Conservation (phyloP, 768 basidiomycete genomes). For the Leccinum variicolor region DNA sequence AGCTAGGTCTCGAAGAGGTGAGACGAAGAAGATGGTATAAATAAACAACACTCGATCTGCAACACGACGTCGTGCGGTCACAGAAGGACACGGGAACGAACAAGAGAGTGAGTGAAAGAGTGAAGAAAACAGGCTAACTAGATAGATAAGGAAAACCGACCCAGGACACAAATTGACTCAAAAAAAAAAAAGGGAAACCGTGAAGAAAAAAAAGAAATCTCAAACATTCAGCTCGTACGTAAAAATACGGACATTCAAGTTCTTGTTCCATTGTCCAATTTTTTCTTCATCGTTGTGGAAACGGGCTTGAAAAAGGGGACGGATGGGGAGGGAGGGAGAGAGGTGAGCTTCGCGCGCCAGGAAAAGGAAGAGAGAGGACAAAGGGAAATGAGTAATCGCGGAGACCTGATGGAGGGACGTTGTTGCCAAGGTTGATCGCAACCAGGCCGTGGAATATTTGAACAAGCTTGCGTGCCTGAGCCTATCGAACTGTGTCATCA, state of each 20-base stretch:
- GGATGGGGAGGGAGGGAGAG: too few relatives aligned
- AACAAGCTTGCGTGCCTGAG: constrained; percentile 49
- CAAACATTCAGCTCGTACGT: too few relatives aligned
- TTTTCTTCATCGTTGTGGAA: background rate
- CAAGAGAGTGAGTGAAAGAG: background rate
- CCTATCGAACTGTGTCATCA: constrained; percentile 14
- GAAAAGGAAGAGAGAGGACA: constrained; percentile 7
- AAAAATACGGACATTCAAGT: too few relatives aligned
- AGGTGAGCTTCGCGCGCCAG: too few relatives aligned
- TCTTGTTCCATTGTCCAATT: constrained; percentile 12
- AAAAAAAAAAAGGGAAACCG: background rate
- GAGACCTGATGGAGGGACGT: constrained; percentile 10
- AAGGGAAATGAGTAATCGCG: constrained; percentile 35
- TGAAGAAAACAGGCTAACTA: constrained; percentile 19
- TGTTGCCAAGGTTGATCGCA: constrained; percentile 10
- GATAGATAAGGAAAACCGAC: constrained; percentile 12
- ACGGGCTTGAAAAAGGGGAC: background rate
- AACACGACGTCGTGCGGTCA: background rate
- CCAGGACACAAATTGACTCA: too few relatives aligned
- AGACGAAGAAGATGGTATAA: constrained; percentile 12
- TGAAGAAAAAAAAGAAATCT: background rate
- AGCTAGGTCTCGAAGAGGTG: background rate
- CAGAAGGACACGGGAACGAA: background rate
- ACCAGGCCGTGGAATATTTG: constrained; percentile 40
- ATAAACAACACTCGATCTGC: constrained; percentile 18